Base-by-base conservation (phyloP, 768 basidiomycete genomes). In the Kwoniella dendrophila region DNA sequence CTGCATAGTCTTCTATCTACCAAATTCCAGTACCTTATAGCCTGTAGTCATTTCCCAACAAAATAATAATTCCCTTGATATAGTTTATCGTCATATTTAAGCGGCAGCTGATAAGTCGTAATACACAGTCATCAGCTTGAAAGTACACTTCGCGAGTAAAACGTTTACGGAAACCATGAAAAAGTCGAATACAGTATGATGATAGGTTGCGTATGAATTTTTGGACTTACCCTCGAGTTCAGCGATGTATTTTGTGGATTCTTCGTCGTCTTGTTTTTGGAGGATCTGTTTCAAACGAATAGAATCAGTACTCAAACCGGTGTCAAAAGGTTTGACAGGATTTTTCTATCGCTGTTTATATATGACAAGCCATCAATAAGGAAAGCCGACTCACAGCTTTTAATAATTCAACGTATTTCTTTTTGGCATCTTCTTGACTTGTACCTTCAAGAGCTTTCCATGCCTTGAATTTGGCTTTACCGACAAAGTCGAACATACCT, bases 391-490 rank as follows among this genome's bases (percentile, higher is more conserved):
- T 65, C 70, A 90, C 93, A 82, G 83, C 81, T 61, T 88, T 63
- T 67, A 98, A 84, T 70, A 85, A 84, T 59, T 84, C 84, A 56
- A 95, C 90, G 71, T 97, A 98, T 75, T 85, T 81, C 65, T 77
- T 71, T 79, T 83, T 81, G 8, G 92, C 90, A 0, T 86, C 87
- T 72, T 91, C 90, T 79, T 86, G 83, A 45, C 85, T 82, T 33
- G 78, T 84, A 40, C 90, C 93, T 81, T 93, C 83, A 64, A 88
- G 83, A 2, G 66, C 74, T 11, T 86, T 83, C 91, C 92, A 96
- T 22, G 94, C 95, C 72, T 90, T 86, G 92, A 92, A 95, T 83
- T 97, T 98, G 67, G 86, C 88, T 81, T 90, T 93, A 67, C 88
- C 94, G 22, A 82, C 80, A 73, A 96, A 94, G 77, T 95, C 90